Evolutionary conservation across 305 asterid genomes (phyloP).

Genomic region (Fraxinus floribunda): DNA sequence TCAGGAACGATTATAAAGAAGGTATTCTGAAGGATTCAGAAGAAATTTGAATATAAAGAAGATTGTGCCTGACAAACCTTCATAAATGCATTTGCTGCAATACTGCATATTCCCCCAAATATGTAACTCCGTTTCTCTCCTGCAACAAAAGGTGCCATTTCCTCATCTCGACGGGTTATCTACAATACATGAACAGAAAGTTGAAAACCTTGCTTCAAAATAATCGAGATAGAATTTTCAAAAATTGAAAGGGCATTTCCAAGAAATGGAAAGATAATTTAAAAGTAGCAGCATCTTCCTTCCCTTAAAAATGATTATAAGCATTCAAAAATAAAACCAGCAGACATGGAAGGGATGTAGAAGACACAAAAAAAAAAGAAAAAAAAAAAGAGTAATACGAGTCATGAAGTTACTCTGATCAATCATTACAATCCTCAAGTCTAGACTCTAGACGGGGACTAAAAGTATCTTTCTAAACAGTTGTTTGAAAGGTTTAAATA

Average conservation of each 20-base stretch:
- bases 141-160: constrained; percentile 81
- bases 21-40: constrained; percentile 1
- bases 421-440: neutral
- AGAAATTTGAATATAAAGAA: constrained; percentile 24
- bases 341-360: neutral
- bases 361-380: neutral
- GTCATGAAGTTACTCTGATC: constrained; percentile 5
- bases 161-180: constrained; percentile 98
- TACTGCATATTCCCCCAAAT: constrained; percentile 89
- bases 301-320: neutral
- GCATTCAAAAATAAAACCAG: neutral
- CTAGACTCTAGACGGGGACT: neutral
- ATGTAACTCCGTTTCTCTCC: constrained; percentile 86
- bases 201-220: constrained; percentile 15
- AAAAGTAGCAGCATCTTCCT: neutral
- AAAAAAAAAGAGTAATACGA: neutral
- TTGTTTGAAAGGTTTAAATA: neutral
- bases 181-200: constrained; percentile 35
- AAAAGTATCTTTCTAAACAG: neutral
- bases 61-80: constrained; percentile 53
- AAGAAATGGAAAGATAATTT: neutral
- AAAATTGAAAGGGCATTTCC: constrained; percentile 8
- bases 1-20: constrained; percentile 18
- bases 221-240: neutral
- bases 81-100: constrained; percentile 76